Evolutionary conservation across 345 rosid genomes (phyloP).

Genomic region (Microthlaspi erraticum): DNA sequence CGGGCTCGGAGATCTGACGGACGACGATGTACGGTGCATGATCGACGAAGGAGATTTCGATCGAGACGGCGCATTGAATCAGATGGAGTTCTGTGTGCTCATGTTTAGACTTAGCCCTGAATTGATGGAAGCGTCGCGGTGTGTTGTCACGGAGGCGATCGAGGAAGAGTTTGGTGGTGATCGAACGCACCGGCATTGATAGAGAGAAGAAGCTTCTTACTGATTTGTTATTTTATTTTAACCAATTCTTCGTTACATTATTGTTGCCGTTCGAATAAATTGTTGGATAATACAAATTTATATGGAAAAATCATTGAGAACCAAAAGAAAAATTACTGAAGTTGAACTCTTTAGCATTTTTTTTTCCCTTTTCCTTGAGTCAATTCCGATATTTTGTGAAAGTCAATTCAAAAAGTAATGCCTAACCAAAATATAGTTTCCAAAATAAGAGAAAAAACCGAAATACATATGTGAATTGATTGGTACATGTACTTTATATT

Average conservation of each 20-base stretch:
- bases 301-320: slow-evolving; percentile 10
- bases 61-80: slow-evolving; percentile 74
- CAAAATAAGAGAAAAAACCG: too few relatives aligned
- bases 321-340: background rate
- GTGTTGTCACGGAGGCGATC: slow-evolving; percentile 67
- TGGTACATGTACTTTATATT: too few relatives aligned
- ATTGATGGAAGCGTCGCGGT: slow-evolving; percentile 77
- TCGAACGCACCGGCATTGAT: slow-evolving; percentile 20
- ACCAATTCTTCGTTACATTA: background rate
- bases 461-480: too few relatives aligned
- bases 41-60: slow-evolving; percentile 77
- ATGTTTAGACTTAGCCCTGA: slow-evolving; percentile 90
- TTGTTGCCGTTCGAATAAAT: slow-evolving; percentile 21
- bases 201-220: slow-evolving; percentile 20
- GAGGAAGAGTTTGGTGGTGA: slow-evolving; percentile 49
- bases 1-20: slow-evolving; percentile 74
- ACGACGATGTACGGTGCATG: slow-evolving; percentile 73
- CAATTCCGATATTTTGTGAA: too few relatives aligned
- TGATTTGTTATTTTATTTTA: slow-evolving; percentile 1
- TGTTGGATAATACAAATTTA: slow-evolving; percentile 9
- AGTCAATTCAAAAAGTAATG: too few relatives aligned
- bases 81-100: slow-evolving; percentile 95
- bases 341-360: background rate
- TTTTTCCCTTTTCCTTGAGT: too few relatives aligned
- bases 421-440: too few relatives aligned